phyloP scores from a whole-genome alignment of 1,284 basidiomycete species.

The Calocybe gambosa region DNA sequence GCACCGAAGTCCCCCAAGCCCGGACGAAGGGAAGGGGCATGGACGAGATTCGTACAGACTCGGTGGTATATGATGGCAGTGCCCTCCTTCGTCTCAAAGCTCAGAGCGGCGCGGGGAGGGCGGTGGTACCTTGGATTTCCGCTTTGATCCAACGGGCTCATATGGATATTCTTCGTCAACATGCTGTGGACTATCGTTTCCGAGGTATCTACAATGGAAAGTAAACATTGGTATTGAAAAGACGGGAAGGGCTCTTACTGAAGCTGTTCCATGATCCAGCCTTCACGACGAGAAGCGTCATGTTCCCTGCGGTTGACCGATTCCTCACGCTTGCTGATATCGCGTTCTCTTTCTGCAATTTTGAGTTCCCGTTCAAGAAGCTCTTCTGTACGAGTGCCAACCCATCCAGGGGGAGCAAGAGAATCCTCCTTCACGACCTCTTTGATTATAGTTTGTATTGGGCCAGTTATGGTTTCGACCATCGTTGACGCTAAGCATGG shows the following conservation, averaged over 20 bases:
- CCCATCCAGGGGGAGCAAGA: slow-evolving; percentile 69
- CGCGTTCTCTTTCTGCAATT: slow-evolving; percentile 75
- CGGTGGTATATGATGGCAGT: slow-evolving; percentile 37
- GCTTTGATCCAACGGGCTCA: slow-evolving; percentile 59
- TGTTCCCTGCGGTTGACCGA: slow-evolving; percentile 75
- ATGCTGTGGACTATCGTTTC: slow-evolving; percentile 55
- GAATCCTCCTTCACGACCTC: slow-evolving; percentile 78
- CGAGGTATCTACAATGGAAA: slow-evolving; percentile 47
- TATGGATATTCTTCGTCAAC: slow-evolving; percentile 78
- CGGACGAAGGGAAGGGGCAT: slow-evolving; percentile 67
- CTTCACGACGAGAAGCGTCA: slow-evolving; percentile 75
- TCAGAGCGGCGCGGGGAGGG: slow-evolving; percentile 76
- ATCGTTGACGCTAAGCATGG: slow-evolving; percentile 46
- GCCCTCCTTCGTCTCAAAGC: slow-evolving; percentile 87
- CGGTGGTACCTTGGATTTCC: slow-evolving; percentile 83
- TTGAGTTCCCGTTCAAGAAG: slow-evolving; percentile 76
- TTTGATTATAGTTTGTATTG: slow-evolving; percentile 74
- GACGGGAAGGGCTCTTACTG: slow-evolving; percentile 46
- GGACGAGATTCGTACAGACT: slow-evolving; percentile 65
- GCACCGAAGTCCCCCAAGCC: slow-evolving; percentile 78
- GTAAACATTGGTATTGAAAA: slow-evolving; percentile 11
- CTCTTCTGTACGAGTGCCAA: slow-evolving; percentile 65
- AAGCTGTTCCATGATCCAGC: slow-evolving; percentile 85
- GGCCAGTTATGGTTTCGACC: slow-evolving; percentile 49
- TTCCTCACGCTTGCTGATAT: slow-evolving; percentile 78